phyloP scores from a whole-genome alignment of 108 stramenopile species.

The Ochromonas danica region DNA sequence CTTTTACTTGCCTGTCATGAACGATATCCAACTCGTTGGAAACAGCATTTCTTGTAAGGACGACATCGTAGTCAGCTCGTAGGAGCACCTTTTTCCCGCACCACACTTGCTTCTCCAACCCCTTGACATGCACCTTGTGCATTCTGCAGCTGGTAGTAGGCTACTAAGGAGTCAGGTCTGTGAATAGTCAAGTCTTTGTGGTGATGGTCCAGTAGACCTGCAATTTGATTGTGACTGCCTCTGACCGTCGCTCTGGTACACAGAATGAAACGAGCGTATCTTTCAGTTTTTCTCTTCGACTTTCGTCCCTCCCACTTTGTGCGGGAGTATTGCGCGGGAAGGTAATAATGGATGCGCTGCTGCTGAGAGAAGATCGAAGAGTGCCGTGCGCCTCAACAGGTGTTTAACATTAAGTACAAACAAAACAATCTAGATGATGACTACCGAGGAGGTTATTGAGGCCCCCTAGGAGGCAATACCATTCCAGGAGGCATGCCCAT shows the following conservation, averaged over 20 bases:
- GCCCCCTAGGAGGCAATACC: too few relatives aligned
- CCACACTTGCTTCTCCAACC: background rate
- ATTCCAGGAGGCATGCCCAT: conserved; percentile 23
- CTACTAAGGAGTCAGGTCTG: too few relatives aligned
- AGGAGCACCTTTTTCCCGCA: too few relatives aligned
- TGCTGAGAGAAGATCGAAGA: background rate
- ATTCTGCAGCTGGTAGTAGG: background rate
- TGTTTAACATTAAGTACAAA: background rate
- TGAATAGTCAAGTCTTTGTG: too few relatives aligned
- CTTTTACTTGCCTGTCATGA: too few relatives aligned
- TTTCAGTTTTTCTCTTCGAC: background rate
- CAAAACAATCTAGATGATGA: background rate
- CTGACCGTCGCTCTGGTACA: too few relatives aligned
- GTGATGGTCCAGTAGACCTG: too few relatives aligned
- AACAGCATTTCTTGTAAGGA: too few relatives aligned
- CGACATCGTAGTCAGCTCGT: too few relatives aligned
- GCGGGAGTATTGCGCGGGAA: background rate
- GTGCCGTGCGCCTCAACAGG: background rate
- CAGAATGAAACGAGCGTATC: too few relatives aligned
- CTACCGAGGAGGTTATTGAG: background rate
- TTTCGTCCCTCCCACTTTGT: background rate
- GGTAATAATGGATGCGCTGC: background rate
- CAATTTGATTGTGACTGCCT: too few relatives aligned
- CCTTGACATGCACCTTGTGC: background rate
- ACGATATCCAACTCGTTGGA: too few relatives aligned